Conservation (phyloP, 129 eudicot genomes). For the Mikania micrantha region DNA sequence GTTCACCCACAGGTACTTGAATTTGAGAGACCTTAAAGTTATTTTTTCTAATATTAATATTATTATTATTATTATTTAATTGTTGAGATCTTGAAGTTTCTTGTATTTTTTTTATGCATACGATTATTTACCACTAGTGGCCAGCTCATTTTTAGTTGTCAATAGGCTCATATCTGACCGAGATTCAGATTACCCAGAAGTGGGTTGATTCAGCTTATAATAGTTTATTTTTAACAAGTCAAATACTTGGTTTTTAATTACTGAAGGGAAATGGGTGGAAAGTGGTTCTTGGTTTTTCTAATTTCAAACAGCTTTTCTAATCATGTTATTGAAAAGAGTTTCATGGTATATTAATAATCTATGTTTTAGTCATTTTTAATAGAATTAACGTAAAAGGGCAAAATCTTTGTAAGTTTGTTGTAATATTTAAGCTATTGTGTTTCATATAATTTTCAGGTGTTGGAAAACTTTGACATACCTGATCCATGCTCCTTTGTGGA, state of each 20-base stretch:
- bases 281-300: not conserved
- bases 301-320: not conserved
- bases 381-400: not conserved
- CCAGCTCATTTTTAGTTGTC: not conserved
- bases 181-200: not conserved
- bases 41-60: not conserved
- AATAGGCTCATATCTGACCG: not conserved
- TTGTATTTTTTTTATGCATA: not conserved
- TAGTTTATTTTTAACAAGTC: not conserved
- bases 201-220: not conserved
- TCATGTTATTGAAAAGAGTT: not conserved
- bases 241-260: not conserved
- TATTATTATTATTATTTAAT: not conserved
- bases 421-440: not conserved
- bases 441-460: slow-evolving; percentile 44
- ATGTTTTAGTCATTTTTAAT: not conserved
- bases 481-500: slow-evolving; percentile 87
- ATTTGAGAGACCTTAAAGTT: not conserved
- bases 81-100: not conserved
- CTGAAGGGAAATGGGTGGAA: not conserved
- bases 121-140: not conserved
- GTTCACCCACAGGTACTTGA: slow-evolving; percentile 86
- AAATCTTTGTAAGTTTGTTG: not conserved
- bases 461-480: slow-evolving; percentile 77
- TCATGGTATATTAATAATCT: not conserved